Percentiles rank a stretch among this genome's conserved stretches.
phyloP scores from a whole-genome alignment of 1,284 basidiomycete species.

The Ustilago curta region DNA sequence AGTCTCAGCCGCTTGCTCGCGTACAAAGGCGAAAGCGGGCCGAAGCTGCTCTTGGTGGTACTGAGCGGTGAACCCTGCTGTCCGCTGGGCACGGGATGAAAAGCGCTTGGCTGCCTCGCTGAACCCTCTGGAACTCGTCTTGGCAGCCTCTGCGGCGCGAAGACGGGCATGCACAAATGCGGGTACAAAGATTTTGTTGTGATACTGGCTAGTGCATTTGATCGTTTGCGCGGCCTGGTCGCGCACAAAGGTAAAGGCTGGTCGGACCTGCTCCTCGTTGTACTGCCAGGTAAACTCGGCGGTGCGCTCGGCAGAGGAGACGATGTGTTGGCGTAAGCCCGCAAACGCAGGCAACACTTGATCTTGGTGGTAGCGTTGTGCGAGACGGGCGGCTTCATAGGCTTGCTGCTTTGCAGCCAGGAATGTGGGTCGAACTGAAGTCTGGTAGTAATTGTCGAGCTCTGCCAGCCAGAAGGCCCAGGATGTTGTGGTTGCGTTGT shows the following conservation, averaged over 20 bases:
- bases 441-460: conserved; percentile 22
- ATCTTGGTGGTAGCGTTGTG: conserved; percentile 23
- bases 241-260: conserved; percentile 14
- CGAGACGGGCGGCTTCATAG: conserved; percentile 27
- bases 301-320: conserved; percentile 13
- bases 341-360: conserved; percentile 22
- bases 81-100: conserved; percentile 18
- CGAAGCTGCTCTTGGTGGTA: conserved; percentile 18
- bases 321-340: conserved; percentile 24
- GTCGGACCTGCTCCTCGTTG: conserved; percentile 17
- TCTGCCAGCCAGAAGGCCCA: conserved; percentile 41
- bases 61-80: conserved; percentile 11
- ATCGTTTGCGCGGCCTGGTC: conserved; percentile 25
- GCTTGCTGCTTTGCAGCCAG: conserved; percentile 18
- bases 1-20: conserved; percentile 21
- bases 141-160: conserved; percentile 24
- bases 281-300: conserved; percentile 7
- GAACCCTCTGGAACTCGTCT: conserved; percentile 23
- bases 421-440: conserved; percentile 18
- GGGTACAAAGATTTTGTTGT: conserved; percentile 17
- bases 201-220: conserved; percentile 14
- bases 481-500: conserved; percentile 35
- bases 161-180: conserved; percentile 13
- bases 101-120: conserved; percentile 36
- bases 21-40: conserved; percentile 17